Conservation (phyloP, 2,329 filamentous ascomycete genomes). For the Colletotrichum sp. region DNA sequence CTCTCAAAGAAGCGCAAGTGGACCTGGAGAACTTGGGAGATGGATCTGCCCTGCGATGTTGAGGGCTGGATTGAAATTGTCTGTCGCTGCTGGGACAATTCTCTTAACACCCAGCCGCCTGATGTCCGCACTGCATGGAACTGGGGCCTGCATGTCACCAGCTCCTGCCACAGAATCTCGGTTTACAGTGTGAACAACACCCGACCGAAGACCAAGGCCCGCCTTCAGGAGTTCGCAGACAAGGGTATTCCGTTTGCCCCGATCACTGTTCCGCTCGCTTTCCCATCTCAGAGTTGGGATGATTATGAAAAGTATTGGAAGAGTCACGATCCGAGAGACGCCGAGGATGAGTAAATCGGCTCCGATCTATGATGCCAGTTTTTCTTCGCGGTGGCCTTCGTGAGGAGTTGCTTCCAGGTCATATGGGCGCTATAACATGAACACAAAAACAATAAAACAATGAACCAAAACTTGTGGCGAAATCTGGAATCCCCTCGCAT, state of each 20-base stretch:
- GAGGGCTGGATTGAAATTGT: conserved; percentile 67
- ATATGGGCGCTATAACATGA: neutral
- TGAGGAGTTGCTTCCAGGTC: neutral
- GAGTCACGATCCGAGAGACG: conserved; percentile 31
- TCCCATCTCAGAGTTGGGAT: conserved; percentile 53
- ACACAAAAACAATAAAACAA: neutral
- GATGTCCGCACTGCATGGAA: conserved; percentile 64
- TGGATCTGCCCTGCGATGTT: conserved; percentile 65
- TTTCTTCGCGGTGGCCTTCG: neutral
- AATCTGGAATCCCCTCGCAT: no score
- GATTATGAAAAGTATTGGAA: conserved; percentile 45
- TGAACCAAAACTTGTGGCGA: fast-evolving
- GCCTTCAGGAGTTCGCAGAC: conserved; percentile 57
- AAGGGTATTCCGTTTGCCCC: conserved; percentile 52
- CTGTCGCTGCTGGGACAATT: conserved; percentile 66
- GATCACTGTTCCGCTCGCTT: conserved; percentile 57
- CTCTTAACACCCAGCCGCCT: conserved; percentile 64
- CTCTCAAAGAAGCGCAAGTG: conserved; percentile 66
- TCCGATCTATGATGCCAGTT: neutral
- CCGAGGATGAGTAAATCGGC: conserved; percentile 21
- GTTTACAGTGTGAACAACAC: conserved; percentile 67
- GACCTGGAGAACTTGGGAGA: conserved; percentile 69
- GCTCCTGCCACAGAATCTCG: conserved; percentile 63
- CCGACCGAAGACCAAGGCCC: conserved; percentile 48
- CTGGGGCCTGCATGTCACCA: conserved; percentile 70